Evolutionary conservation across 257 asterid species (phyloP).

Genomic region (Ehretia macrophylla): DNA sequence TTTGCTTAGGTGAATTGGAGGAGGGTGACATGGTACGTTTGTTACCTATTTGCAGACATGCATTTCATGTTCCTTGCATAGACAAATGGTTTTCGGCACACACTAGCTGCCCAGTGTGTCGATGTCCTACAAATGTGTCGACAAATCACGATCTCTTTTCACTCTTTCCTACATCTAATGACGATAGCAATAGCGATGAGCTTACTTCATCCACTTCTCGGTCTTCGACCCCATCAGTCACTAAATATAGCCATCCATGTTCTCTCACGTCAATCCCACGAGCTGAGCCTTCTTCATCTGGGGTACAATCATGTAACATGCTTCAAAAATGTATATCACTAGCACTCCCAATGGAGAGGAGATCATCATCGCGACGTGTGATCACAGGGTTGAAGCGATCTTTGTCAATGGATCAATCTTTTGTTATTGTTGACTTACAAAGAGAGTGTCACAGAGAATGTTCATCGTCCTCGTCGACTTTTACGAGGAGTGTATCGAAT

Average conservation of each 20-base stretch:
- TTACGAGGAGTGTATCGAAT: slow-evolving; percentile 15
- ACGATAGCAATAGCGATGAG: not conserved
- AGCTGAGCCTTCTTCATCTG: slow-evolving; percentile 14
- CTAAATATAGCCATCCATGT: no score
- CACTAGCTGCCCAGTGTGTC: slow-evolving; percentile 55
- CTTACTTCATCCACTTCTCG: not conserved
- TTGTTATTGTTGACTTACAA: slow-evolving; percentile 18
- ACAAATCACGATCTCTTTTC: not conserved
- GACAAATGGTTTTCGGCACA: slow-evolving; percentile 60
- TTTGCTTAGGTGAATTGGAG: slow-evolving; percentile 57
- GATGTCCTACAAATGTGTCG: slow-evolving; percentile 29
- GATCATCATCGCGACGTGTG: slow-evolving; percentile 8
- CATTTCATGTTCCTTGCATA: slow-evolving; percentile 57
- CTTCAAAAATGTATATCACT: slow-evolving; percentile 33
- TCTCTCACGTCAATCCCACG: no score
- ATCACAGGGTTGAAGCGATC: slow-evolving; percentile 44
- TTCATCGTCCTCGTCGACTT: slow-evolving; percentile 17
- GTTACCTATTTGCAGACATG: slow-evolving; percentile 57
- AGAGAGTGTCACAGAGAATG: slow-evolving; percentile 13
- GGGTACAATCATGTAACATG: slow-evolving; percentile 8
- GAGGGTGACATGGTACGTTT: slow-evolving; percentile 53
- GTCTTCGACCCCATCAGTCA: no score
- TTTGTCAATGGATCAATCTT: slow-evolving; percentile 45
- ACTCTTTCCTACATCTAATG: not conserved
- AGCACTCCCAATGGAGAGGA: slow-evolving; percentile 23